phyloP scores from a whole-genome alignment of 1,284 basidiomycete species.

The Cutaneotrichosporon sp. region DNA sequence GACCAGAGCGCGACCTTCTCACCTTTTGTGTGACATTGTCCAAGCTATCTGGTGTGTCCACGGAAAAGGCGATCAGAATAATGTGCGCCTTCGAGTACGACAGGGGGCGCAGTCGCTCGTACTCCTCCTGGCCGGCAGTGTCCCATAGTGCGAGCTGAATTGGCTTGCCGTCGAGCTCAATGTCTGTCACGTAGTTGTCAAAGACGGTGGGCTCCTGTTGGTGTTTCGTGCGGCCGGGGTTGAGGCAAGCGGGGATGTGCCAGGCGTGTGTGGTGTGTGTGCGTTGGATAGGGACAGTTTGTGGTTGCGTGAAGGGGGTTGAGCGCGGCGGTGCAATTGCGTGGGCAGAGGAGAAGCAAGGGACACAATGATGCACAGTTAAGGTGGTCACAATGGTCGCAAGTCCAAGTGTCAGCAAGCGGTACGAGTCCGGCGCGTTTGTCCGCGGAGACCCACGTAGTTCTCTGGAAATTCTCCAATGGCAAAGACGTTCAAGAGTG shows the following conservation, averaged over 20 bases:
- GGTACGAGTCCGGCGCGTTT: too few relatives aligned
- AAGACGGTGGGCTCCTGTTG: slow-evolving; percentile 66
- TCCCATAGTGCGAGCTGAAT: slow-evolving; percentile 54
- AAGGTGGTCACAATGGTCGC: too few relatives aligned
- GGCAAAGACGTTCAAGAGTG: slow-evolving; percentile 61
- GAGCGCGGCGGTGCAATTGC: not conserved
- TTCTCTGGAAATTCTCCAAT: slow-evolving; percentile 95
- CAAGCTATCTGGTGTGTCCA: slow-evolving; percentile 93
- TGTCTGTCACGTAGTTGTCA: slow-evolving; percentile 98
- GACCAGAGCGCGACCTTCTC: slow-evolving; percentile 17
- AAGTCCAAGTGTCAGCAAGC: too few relatives aligned
- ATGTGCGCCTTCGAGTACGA: slow-evolving; percentile 98
- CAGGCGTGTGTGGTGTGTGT: not conserved
- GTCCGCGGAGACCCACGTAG: slow-evolving; percentile 57
- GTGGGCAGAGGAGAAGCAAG: not conserved
- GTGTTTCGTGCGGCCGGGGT: not conserved
- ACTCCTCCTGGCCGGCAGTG: slow-evolving; percentile 97
- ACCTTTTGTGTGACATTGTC: slow-evolving; percentile 94
- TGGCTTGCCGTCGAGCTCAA: slow-evolving; percentile 91
- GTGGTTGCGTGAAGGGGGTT: too few relatives aligned
- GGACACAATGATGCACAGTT: not conserved
- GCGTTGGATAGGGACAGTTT: too few relatives aligned
- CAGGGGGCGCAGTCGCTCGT: slow-evolving; percentile 88
- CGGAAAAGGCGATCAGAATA: slow-evolving; percentile 92
- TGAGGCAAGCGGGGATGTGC: not conserved